Evolutionary conservation across 345 rosid genomes (phyloP).

Genomic region (Eucalyptus pauciflora): DNA sequence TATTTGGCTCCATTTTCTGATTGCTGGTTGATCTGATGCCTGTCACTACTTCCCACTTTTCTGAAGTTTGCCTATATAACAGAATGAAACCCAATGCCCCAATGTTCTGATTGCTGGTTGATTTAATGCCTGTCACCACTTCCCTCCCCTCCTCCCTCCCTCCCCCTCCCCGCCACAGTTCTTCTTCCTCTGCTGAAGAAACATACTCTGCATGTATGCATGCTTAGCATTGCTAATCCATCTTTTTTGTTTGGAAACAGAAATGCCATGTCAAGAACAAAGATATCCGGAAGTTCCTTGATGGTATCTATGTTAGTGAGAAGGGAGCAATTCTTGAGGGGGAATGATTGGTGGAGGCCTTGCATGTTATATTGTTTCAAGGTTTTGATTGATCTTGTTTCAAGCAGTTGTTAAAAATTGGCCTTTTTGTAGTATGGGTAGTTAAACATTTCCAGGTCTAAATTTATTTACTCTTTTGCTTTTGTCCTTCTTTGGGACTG

Average conservation of each 20-base stretch:
- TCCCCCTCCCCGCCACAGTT: rapidly evolving
- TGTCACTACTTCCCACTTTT: neutral
- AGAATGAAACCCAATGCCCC: neutral
- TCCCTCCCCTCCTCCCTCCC: no score
- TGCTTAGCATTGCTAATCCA: neutral
- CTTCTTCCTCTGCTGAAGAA: neutral
- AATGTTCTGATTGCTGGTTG: neutral
- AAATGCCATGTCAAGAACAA: slow-evolving; percentile 61
- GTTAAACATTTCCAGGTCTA: neutral
- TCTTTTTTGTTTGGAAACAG: slow-evolving; percentile 1
- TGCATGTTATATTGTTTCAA: neutral
- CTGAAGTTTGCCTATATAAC: neutral
- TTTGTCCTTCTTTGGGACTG: neutral
- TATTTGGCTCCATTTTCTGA: neutral
- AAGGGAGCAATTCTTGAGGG: slow-evolving; percentile 27
- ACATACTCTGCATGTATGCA: neutral
- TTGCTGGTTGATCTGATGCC: neutral
- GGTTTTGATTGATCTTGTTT: neutral
- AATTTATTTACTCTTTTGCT: neutral
- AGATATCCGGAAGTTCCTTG: slow-evolving; percentile 61
- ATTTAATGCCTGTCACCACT: neutral
- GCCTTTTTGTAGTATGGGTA: neutral
- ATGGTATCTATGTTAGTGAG: slow-evolving; percentile 60
- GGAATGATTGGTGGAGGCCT: neutral
- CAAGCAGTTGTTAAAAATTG: neutral